Evolutionary conservation across 257 asterid genomes (phyloP).

Genomic region (Osmanthus fragrans): DNA sequence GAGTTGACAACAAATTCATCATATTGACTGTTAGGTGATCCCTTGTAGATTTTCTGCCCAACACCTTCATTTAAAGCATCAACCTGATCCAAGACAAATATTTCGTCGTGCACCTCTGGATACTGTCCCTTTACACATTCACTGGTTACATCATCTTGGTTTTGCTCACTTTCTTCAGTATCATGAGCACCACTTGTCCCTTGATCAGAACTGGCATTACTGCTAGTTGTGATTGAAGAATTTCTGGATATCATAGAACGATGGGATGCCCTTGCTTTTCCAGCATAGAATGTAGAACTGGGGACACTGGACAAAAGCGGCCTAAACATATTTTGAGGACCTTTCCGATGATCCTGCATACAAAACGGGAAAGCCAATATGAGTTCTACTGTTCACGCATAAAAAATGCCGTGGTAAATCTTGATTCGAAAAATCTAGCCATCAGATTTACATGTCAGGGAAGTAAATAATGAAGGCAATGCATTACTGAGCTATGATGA

Average conservation of each 20-base stretch:
- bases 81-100: conserved; percentile 67
- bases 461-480: neutral
- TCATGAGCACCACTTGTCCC: conserved; percentile 65
- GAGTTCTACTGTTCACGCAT: conserved; percentile 7
- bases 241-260: conserved; percentile 65
- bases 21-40: conserved; percentile 32
- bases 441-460: neutral
- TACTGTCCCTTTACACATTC: conserved; percentile 38
- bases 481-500: neutral
- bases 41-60: conserved; percentile 33
- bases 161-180: conserved; percentile 69
- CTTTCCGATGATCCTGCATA: conserved; percentile 78
- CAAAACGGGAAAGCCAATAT: neutral
- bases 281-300: conserved; percentile 77
- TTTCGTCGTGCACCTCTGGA: conserved; percentile 51
- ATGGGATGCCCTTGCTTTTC: conserved; percentile 57
- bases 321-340: conserved; percentile 93
- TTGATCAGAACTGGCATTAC: conserved; percentile 88
- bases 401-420: neutral
- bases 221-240: conserved; percentile 90
- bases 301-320: conserved; percentile 97
- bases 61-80: conserved; percentile 45
- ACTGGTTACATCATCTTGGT: conserved; percentile 65
- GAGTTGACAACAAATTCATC: conserved; percentile 29
- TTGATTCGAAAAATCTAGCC: neutral